Percentiles rank a stretch among this genome's conserved stretches.
These are phyloP conservation scores for Neonectria hederae DNA, from an alignment of 2,329 filamentous ascomycete genomes.

Conservation along the genomic window DNA sequence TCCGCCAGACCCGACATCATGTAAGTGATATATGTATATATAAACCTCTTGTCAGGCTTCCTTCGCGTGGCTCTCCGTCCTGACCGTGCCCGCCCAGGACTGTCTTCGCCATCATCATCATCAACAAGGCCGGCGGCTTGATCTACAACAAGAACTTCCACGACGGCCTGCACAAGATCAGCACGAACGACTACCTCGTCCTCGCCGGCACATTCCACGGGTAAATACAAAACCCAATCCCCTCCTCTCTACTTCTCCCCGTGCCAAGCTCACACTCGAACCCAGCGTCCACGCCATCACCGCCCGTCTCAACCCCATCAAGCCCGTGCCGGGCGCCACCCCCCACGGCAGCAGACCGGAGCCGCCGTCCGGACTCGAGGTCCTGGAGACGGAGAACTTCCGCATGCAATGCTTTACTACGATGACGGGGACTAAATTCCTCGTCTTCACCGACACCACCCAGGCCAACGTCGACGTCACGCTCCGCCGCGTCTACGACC, in stretches of 20 bases:
- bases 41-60: background rate
- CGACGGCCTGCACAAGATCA: constrained; percentile 85
- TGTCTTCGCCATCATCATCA: constrained; percentile 93
- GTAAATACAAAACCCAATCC: constrained; percentile 54
- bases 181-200: constrained; percentile 95
- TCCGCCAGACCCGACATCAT: constrained; percentile 26
- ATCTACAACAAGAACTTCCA: constrained; percentile 97
- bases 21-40: too few species aligned
- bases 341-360: constrained; percentile 63
- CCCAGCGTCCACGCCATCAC: constrained; percentile 75
- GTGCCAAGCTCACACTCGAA: constrained; percentile 20
- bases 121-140: constrained; percentile 97
- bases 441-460: constrained; percentile 90
- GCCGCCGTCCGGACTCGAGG: constrained; percentile 82
- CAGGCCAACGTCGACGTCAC: constrained; percentile 88
- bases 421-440: constrained; percentile 91
- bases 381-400: constrained; percentile 93
- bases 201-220: constrained; percentile 97
- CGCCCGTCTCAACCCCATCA: constrained; percentile 67
- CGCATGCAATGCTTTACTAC: constrained; percentile 96
- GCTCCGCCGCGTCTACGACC: constrained; percentile 86
- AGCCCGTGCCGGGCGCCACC: constrained; percentile 47
- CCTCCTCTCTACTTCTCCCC: constrained; percentile 14
- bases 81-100: constrained; percentile 68
- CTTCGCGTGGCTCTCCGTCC: background rate